Percentiles rank a stretch among this genome's conserved stretches.
phyloP scores from a whole-genome alignment of 2,329 filamentous ascomycete species.

The Helotiales sp. region DNA sequence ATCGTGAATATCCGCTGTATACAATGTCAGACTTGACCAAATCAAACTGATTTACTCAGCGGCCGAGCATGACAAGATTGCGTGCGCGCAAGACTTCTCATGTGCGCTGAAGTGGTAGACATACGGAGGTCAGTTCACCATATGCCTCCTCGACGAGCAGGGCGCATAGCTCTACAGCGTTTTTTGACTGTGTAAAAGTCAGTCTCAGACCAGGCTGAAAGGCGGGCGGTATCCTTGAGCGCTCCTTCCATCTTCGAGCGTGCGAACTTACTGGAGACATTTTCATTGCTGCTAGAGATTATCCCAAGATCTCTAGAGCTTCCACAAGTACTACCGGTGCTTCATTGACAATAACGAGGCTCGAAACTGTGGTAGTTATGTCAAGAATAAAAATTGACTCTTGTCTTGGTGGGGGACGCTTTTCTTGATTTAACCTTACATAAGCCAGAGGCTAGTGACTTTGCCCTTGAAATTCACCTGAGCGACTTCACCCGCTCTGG shows the following conservation, averaged over 20 bases:
- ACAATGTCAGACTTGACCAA: constrained; percentile 28
- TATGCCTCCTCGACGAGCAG: constrained; percentile 87
- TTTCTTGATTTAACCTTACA: background rate
- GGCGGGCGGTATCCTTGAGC: constrained; percentile 28
- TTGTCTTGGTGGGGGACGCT: constrained; percentile 20
- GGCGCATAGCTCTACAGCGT: constrained; percentile 83
- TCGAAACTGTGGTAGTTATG: constrained; percentile 6
- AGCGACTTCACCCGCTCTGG: constrained; percentile 17
- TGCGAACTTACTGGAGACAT: constrained; percentile 54
- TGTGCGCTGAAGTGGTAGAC: constrained; percentile 37
- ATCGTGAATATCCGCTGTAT: constrained; percentile 79
- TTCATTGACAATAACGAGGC: constrained; percentile 31
- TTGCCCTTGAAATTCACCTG: background rate
- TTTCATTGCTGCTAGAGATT: constrained; percentile 68
- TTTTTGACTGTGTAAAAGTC: constrained; percentile 56
- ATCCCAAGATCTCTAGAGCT: constrained; percentile 79
- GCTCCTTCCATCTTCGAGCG: constrained; percentile 16
- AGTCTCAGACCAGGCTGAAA: constrained; percentile 13
- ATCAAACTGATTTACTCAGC: constrained; percentile 19
- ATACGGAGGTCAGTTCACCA: constrained; percentile 88
- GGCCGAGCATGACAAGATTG: constrained; percentile 10
- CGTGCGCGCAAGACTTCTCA: background rate
- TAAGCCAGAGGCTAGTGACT: no score
- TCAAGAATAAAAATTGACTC: constrained; percentile 10
- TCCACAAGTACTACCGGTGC: constrained; percentile 65